Base-by-base conservation (phyloP, 495 filamentous ascomycete genomes). In the Daldinia childiae region DNA sequence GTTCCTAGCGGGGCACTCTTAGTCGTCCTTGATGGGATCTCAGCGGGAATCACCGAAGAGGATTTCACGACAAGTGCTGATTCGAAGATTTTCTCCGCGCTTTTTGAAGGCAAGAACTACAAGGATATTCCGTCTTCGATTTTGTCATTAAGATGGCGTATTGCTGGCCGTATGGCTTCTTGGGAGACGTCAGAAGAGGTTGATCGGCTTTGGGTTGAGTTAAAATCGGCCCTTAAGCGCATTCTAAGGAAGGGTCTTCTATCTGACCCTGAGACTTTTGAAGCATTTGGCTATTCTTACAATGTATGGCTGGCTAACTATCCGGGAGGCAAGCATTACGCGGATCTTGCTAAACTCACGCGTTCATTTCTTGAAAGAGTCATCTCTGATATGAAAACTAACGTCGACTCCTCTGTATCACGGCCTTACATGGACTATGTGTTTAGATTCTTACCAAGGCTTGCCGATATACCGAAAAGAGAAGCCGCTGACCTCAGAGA, bases 21-120 rank as follows among this genome's bases (percentile, higher is more conserved):
- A 32, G 76, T 83, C 15, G 78, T 86, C 34, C 74, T 86, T 6
- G 83, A 82, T 36, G 82, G 83, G n/a, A 79, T 88, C 50, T 80
- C 83, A 2, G 74, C 77, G 3, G 81, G 83, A 4, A 72, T 87
- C 21, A 70, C 77, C 5, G 74, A 79, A 54, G 84, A 86, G 58
- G 83, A 80, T 15, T 78, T 78, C 21, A 69, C 82, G 17, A 79
- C 82, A 41, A 66, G 68, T 1, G 71, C 81, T 6, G 78, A 79
- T 59, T 75, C 81, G 29, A 79, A 75, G 50, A 76, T 78, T n/a
- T 75, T 77, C 27, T 54, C 65, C 6, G 61, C 74, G 3, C 68
- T 78, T 38, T 76, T 72, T 26, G 39, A 74, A 21, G 66, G 74
- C 15, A 70, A 54, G 41, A 43, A 54, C 3, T 72, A 68, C 48